Percentiles rank a stretch among this genome's conserved stretches.
These are phyloP conservation scores for Tetracladium setigerum DNA, from an alignment of 495 filamentous ascomycete genomes.

Conservation along the genomic window DNA sequence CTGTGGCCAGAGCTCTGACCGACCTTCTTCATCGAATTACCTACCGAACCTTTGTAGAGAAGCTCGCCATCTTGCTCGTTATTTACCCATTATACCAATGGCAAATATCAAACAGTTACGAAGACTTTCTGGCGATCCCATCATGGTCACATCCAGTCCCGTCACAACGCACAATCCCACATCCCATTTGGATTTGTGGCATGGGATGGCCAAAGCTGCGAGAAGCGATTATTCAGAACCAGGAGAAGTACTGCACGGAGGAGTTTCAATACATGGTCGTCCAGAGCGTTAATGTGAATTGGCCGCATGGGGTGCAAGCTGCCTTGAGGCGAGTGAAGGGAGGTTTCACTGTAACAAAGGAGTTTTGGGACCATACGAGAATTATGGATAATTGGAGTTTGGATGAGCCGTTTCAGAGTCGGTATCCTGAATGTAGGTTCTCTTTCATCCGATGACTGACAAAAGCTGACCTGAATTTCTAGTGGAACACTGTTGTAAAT, in stretches of 20 bases:
- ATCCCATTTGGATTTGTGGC: slow-evolving; percentile 20
- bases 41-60: slow-evolving; percentile 1
- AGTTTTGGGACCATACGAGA: slow-evolving; percentile 3
- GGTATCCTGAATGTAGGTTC: slow-evolving; percentile 7
- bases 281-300: slow-evolving; percentile 17
- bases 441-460: no score
- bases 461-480: no score
- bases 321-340: slow-evolving; percentile 3
- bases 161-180: slow-evolving; percentile 19
- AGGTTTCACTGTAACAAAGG: slow-evolving; percentile 4
- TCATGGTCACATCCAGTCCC: slow-evolving; percentile 14
- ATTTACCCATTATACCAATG: slow-evolving; percentile 16
- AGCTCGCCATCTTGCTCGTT: neutral
- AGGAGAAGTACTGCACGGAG: slow-evolving; percentile 18
- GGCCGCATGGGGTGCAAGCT: slow-evolving; percentile 9
- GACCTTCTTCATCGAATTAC: slow-evolving; percentile 10
- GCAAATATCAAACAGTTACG: slow-evolving; percentile 17
- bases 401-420: slow-evolving; percentile 13
- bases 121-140: slow-evolving; percentile 16
- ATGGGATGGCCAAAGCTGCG: slow-evolving; percentile 20
- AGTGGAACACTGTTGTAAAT: no score
- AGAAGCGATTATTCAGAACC: slow-evolving; percentile 23
- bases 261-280: slow-evolving; percentile 21
- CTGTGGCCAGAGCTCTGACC: slow-evolving; percentile 3
- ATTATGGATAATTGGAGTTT: slow-evolving; percentile 15